Conservation (phyloP, 805 yeast genomes). For the Lachancea lanzarotensis region DNA sequence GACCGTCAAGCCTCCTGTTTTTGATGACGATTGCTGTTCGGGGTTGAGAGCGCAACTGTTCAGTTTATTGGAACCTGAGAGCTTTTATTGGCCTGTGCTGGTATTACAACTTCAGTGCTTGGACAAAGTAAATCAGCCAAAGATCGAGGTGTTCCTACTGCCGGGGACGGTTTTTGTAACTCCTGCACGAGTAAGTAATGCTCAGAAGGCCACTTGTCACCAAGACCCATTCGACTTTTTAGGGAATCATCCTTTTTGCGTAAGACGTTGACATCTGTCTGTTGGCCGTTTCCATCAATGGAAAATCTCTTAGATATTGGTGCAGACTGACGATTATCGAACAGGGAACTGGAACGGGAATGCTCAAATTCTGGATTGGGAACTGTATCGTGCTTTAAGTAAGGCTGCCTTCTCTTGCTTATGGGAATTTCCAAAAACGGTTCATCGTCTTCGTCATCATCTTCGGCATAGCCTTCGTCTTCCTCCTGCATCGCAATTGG, state of each 20-base stretch:
- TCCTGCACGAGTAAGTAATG: conserved; percentile 8
- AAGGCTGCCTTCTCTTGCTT: conserved; percentile 2
- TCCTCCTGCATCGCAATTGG: conserved; percentile 10
- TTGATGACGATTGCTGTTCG: no score
- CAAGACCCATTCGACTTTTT: not conserved
- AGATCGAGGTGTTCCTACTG: conserved; percentile 23
- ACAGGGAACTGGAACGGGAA: conserved; percentile 4
- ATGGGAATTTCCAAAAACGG: conserved; percentile 27
- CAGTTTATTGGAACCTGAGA: not conserved
- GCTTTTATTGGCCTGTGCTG: not conserved
- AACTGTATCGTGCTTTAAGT: not conserved
- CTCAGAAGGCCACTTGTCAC: conserved; percentile 2
- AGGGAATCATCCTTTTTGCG: not conserved
- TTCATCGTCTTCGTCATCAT: conserved; percentile 25
- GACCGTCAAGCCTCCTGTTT: not conserved
- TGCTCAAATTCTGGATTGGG: not conserved
- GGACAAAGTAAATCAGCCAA: conserved; percentile 19
- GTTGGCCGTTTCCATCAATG: not conserved
- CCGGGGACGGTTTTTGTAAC: conserved; percentile 4
- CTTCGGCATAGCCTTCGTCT: conserved; percentile 30
- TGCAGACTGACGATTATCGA: conserved; percentile 4
- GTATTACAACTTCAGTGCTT: not conserved
- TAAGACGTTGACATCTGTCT: not conserved
- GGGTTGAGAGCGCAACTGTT: not conserved
- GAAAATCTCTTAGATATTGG: conserved; percentile 1